A percentile compares a stretch with the other conserved stretches of the same genome.
Conservation (phyloP, 139 green algal genomes). For the Chlamydomonas urium region DNA sequence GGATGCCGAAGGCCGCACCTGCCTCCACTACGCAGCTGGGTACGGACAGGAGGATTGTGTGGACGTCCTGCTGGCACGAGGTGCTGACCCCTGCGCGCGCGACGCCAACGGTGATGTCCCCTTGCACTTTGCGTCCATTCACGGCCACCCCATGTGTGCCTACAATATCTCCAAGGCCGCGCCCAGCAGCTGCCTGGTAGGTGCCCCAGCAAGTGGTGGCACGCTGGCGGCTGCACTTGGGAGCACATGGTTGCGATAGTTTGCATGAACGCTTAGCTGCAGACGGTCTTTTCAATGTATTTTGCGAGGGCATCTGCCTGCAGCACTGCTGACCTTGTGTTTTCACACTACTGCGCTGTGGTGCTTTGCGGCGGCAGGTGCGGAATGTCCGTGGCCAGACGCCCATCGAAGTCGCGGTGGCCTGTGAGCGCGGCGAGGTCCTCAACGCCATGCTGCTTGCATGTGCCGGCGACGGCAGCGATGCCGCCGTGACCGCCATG, state of each 20-base stretch:
- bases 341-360: no score
- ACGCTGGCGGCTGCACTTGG: no score
- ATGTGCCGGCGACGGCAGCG: conserved; percentile 41
- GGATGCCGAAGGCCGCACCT: conserved; percentile 47
- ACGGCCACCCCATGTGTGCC: conserved; percentile 61
- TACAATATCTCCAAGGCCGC: conserved; percentile 34
- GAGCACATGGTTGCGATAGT: no score
- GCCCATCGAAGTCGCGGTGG: conserved; percentile 54
- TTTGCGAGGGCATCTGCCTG: no score
- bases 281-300: no score
- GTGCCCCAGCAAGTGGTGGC: no score
- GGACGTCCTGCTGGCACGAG: conserved; percentile 40
- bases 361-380: neutral
- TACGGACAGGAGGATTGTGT: conserved; percentile 61
- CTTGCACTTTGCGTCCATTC: conserved; percentile 57
- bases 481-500: conserved; percentile 43
- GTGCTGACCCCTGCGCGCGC: conserved; percentile 1
- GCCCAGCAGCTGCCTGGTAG: neutral
- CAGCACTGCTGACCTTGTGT: no score
- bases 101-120: conserved; percentile 49
- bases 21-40: conserved; percentile 55
- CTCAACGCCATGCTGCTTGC: conserved; percentile 77
- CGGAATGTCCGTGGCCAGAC: conserved; percentile 27
- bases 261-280: no score
- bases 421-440: conserved; percentile 51